Base-by-base conservation (phyloP, 1,139 yeast species). In the Yamadazyma taylorii region DNA sequence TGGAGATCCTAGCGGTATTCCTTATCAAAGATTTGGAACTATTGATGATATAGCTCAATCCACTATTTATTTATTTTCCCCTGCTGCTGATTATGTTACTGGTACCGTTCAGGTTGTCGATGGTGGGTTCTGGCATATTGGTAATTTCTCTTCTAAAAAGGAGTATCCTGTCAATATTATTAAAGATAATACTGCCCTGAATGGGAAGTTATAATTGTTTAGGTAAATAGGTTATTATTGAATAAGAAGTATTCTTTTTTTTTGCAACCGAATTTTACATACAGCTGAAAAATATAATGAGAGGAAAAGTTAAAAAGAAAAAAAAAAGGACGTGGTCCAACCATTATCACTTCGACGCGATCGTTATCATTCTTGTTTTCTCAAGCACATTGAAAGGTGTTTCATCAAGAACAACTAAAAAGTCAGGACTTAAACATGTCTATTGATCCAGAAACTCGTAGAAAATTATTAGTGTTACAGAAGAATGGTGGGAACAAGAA, bases 371-470 rank as follows among this genome's bases (percentile, higher is more conserved):
- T 24, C 11, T 24, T 5, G 5, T 24, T 24, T 10, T 11, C 5
- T 14, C 14, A n/a, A 6, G 8, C 10, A n/a, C 28, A 14, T 10
- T n/a, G 8, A 12, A 16, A 25, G 5, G 10, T 25, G 16, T 19
- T 8, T 8, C 8, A 19, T 19, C 5, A 19, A 5, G 21, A 19
- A 5, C 21, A 19, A 19, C 21, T 6, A 19, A 19, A 6, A 19
- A 5, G 28, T 25, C n/a, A n/a, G n/a, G 15, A n/a, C 15, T 12
- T 13, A 5, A 28, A 28, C 38, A 69, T 69, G 96, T 81, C 90
- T 25, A 89, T 88, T 45, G 95, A 88, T 60, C 96, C 96, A 19
- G 95, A 87, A 53, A 83, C 87, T 42, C 81, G 95, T 59, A 78
- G 95, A 58, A 84, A 87, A 61, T 74, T 90, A 40, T 69, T 89